Percentiles rank a stretch among this genome's conserved stretches.
These are phyloP conservation scores for Betula pendula DNA, from an alignment of 306 rosid genomes.

Conservation along the genomic window DNA sequence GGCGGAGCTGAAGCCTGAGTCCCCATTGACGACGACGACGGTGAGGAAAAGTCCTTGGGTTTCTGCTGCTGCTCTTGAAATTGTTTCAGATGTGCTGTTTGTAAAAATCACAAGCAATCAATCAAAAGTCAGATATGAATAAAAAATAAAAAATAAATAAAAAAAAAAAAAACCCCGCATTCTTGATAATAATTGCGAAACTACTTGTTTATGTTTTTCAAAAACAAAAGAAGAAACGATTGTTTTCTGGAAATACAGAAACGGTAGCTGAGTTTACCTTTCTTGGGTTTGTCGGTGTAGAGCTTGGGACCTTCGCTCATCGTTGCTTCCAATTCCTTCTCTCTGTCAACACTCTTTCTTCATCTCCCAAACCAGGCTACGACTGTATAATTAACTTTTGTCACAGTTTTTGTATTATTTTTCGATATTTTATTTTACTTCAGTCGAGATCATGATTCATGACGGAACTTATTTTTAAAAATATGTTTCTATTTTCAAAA, in stretches of 20 bases:
- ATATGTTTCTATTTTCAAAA: no score
- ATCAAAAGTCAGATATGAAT: slow-evolving; percentile 2
- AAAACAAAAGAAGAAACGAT: background rate
- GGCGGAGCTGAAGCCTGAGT: slow-evolving; percentile 39
- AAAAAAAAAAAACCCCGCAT: slow-evolving; percentile 20
- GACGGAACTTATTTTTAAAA: no score
- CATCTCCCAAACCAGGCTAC: background rate
- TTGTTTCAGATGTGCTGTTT: slow-evolving; percentile 56
- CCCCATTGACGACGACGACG: slow-evolving; percentile 42
- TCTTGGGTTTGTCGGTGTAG: slow-evolving; percentile 63
- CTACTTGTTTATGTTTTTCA: background rate
- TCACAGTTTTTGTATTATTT: no score
- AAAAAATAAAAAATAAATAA: no score
- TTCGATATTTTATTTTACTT: no score
- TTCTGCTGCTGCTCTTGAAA: slow-evolving; percentile 51
- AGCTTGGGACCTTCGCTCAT: slow-evolving; percentile 75
- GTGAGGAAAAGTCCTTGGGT: slow-evolving; percentile 42
- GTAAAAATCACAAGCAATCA: background rate
- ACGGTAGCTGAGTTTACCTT: slow-evolving; percentile 38
- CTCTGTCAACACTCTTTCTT: background rate
- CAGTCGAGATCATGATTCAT: no score
- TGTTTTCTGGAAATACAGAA: background rate
- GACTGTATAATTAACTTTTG: no score
- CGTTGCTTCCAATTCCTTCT: background rate
- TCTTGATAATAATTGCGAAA: background rate